Evolutionary conservation across 2,329 filamentous ascomycete species (phyloP).

Genomic region (Trichothecium roseum): DNA sequence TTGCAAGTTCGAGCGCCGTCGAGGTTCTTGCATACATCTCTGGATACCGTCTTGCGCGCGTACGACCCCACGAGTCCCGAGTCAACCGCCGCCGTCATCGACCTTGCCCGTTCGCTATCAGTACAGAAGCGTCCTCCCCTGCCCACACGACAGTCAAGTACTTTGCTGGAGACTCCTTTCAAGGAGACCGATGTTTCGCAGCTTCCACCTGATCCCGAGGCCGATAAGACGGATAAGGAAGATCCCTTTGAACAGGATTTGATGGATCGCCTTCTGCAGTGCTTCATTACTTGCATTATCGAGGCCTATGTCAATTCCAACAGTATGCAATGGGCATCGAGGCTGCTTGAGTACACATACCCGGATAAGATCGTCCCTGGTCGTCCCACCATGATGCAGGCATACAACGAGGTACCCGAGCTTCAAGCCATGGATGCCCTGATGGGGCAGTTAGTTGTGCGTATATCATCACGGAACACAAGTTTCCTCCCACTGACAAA

Average conservation of each 20-base stretch:
- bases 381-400: conserved; percentile 49
- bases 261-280: conserved; percentile 56
- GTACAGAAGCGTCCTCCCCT: conserved; percentile 55
- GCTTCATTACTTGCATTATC: conserved; percentile 67
- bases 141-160: conserved; percentile 48
- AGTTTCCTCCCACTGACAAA: conserved; percentile 6
- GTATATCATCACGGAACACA: not conserved
- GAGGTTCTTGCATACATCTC: conserved; percentile 65
- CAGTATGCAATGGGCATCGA: conserved; percentile 48
- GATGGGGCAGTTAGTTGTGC: conserved; percentile 57
- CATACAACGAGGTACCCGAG: conserved; percentile 53
- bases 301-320: conserved; percentile 61
- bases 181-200: conserved; percentile 41
- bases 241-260: conserved; percentile 49
- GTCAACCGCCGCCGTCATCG: conserved; percentile 59
- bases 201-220: conserved; percentile 53
- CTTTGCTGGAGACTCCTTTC: conserved; percentile 43
- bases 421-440: conserved; percentile 53
- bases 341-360: conserved; percentile 58
- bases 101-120: conserved; percentile 59
- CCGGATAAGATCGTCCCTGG: conserved; percentile 54
- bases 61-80: conserved; percentile 56
- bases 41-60: conserved; percentile 59
- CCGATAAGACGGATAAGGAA: conserved; percentile 19
- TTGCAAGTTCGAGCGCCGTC: conserved; percentile 72